Base-by-base conservation (phyloP, 2,329 filamentous ascomycete genomes). In the Fusarium sulawesiense region DNA sequence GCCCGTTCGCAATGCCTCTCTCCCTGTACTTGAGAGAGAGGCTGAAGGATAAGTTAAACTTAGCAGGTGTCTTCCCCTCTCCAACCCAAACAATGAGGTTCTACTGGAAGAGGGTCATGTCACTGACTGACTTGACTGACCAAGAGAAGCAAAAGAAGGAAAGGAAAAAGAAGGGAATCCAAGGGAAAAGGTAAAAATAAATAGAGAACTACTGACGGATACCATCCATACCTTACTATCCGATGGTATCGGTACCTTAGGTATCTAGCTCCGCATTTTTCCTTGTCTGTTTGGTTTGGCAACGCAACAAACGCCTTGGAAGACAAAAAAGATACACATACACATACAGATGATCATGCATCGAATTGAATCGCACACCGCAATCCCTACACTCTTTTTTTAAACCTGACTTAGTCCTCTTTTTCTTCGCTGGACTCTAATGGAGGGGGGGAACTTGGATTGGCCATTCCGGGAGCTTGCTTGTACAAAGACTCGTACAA, bases 221-320 rank as follows among this genome's bases (percentile, higher is more conserved):
- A 23, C 21, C 21, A 23, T 23, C 21, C 34, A 37, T 37, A 37
- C 34, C 18, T 30, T 30, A 30, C 29, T 30, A 30, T 30, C 29
- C 29, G 29, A 37, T 37, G 34, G 34, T 11, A n/a, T 37, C 34
- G 34, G 34, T 37, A 53, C 49, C 49, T 53, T 53, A 23, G 49
- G 49, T 53, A 53, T 42, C 49, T 53, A 70, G 68, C 63, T 70
- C 70, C 70, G 70, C 56, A 65, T 68, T 71, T 66, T 60, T 54
- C 40, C 44, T 45, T 29, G 44, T 48, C 44, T 47, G 40, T 60
- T 62, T 23, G 49, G 40, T 60, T 62, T 23, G 49, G 23, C 18
- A 37, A 9, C 30, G 30, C 30, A 32, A n/a, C 34, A 37, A 50
- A 37, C 46, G 45, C 58, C 51, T 44, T 53, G 45, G 45, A 55